Evolutionary conservation across 345 rosid species (phyloP).

Genomic region (Leavenworthia alabamica): DNA sequence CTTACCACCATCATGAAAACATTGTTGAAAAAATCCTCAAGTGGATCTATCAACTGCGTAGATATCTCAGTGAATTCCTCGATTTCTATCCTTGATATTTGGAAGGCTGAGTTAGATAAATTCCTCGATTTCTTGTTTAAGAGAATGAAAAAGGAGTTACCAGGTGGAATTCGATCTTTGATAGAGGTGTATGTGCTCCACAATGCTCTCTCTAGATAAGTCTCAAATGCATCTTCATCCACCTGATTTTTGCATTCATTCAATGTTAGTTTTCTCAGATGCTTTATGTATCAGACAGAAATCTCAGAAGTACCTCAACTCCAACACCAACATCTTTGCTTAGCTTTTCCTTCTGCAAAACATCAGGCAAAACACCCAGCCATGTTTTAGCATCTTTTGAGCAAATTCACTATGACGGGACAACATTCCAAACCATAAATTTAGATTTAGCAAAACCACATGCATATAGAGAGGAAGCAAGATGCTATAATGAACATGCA

Average conservation of each 20-base stretch:
- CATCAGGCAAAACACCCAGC: constrained; percentile 1
- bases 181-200: constrained; percentile 56
- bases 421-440: not conserved
- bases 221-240: constrained; percentile 73
- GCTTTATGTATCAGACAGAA: not conserved
- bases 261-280: constrained; percentile 12
- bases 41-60: constrained; percentile 54
- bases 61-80: constrained; percentile 75
- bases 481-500: not conserved
- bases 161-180: constrained; percentile 51
- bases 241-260: constrained; percentile 44
- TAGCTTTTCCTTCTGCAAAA: constrained; percentile 65
- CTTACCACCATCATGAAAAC: constrained; percentile 99
- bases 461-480: not conserved
- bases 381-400: not conserved
- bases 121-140: too few relatives aligned
- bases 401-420: not conserved
- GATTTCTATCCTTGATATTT: constrained; percentile 52
- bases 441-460: not conserved
- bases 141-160: constrained; percentile 40
- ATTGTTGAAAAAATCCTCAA: constrained; percentile 80
- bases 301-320: constrained; percentile 46
- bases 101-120: not conserved
- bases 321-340: constrained; percentile 49
- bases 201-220: constrained; percentile 61